Evolutionary conservation across 176 grass and related monocot genomes (phyloP).

Genomic region (Oryza brachyantha): DNA sequence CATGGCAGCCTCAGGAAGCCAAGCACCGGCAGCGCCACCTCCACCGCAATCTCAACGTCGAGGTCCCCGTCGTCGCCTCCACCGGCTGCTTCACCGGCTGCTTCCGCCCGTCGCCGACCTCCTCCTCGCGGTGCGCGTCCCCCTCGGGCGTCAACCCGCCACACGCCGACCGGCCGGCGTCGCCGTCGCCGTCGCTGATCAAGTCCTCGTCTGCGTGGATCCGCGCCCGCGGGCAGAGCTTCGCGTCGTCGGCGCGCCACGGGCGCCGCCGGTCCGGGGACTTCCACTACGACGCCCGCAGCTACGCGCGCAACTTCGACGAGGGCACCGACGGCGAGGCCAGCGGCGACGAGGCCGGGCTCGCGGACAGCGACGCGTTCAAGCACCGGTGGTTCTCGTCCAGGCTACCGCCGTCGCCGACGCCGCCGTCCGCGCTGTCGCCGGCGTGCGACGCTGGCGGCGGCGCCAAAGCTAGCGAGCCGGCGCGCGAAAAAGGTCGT

Average conservation of each 20-base stretch:
- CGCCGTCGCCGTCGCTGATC: slow-evolving; percentile 31
- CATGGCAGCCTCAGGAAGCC: background rate
- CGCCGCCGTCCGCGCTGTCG: background rate
- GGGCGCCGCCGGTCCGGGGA: slow-evolving; percentile 6
- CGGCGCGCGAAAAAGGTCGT: background rate
- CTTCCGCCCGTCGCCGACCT: slow-evolving; percentile 6
- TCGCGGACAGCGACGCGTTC: background rate
- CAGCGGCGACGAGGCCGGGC: background rate
- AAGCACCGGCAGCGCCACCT: slow-evolving; percentile 15
- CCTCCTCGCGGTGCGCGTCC: background rate
- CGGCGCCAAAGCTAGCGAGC: background rate
- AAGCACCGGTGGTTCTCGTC: slow-evolving; percentile 37
- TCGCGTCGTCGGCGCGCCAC: slow-evolving; percentile 18
- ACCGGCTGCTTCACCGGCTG: slow-evolving; percentile 2
- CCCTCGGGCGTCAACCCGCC: background rate
- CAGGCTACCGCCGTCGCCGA: slow-evolving; percentile 37
- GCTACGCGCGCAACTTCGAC: slow-evolving; percentile 65
- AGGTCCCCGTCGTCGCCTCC: slow-evolving; percentile 9
- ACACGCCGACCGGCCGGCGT: background rate
- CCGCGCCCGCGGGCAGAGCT: slow-evolving; percentile 26
- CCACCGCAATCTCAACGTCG: slow-evolving; percentile 13
- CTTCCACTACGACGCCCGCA: slow-evolving; percentile 50
- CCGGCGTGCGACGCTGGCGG: background rate
- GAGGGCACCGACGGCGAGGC: slow-evolving; percentile 12
- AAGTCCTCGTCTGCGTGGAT: slow-evolving; percentile 52